Evolutionary conservation across 495 filamentous ascomycete genomes (phyloP).

Genomic region (Thozetella sp.): DNA sequence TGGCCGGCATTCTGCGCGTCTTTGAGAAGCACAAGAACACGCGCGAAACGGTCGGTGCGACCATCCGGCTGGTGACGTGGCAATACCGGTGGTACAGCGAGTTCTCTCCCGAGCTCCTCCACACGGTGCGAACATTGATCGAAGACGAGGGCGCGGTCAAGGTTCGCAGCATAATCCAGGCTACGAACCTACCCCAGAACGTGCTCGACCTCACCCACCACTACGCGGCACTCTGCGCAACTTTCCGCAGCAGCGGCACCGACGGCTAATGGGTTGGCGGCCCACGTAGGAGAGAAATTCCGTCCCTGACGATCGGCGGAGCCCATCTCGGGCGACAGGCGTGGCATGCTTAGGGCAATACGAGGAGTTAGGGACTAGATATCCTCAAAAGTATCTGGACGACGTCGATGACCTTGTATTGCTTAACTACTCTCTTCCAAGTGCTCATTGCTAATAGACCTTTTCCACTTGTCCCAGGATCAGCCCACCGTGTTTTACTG

Average conservation of each 20-base stretch:
- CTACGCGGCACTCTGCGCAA: conserved; percentile 90
- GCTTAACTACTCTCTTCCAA: neutral
- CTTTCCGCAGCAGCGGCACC: conserved; percentile 92
- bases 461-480: no score
- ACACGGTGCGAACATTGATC: conserved; percentile 85
- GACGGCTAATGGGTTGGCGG: conserved; percentile 63
- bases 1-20: conserved; percentile 78
- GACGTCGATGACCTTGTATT: neutral
- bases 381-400: conserved; percentile 1
- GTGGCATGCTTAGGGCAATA: neutral
- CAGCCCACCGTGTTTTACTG: no score
- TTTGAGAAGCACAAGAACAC: conserved; percentile 74
- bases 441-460: conserved; percentile 4
- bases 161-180: conserved; percentile 94
- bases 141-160: conserved; percentile 98
- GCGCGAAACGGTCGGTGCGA: conserved; percentile 70
- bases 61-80: conserved; percentile 92
- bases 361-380: conserved; percentile 1
- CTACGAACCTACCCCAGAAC: conserved; percentile 87
- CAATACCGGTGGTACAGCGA: conserved; percentile 99
- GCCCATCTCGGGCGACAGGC: neutral
- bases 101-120: conserved; percentile 91
- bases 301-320: no score
- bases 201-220: conserved; percentile 95
- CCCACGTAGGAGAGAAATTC: no score